Evolutionary conservation across 768 basidiomycete species (phyloP).

Genomic region (Panaeolus cyanescens): DNA sequence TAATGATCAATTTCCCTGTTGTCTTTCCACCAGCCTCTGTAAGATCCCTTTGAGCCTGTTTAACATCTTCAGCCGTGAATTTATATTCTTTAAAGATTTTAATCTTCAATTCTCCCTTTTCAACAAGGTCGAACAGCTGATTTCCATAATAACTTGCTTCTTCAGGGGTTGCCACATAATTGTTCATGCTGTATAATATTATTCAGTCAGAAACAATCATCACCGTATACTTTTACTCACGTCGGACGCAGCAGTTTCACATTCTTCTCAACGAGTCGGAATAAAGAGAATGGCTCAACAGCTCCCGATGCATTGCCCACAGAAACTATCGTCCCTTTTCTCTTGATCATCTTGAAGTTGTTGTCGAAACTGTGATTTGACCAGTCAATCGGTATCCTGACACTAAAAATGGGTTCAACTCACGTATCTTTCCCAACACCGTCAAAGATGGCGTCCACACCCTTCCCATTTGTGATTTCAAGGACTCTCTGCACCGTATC

Average conservation of each 20-base stretch:
- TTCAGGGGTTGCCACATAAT: constrained; percentile 73
- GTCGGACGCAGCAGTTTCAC: constrained; percentile 76
- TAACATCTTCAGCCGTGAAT: constrained; percentile 80
- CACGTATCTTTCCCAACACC: constrained; percentile 98
- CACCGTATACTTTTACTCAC: constrained; percentile 40
- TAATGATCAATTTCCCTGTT: constrained; percentile 84
- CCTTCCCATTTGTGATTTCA: constrained; percentile 75
- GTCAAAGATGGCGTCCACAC: constrained; percentile 88
- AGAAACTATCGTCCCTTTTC: constrained; percentile 89
- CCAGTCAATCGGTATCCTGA: not conserved
- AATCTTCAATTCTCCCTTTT: constrained; percentile 61
- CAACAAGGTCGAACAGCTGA: constrained; percentile 64
- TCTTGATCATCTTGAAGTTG: constrained; percentile 77
- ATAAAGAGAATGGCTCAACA: constrained; percentile 72
- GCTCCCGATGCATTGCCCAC: constrained; percentile 92
- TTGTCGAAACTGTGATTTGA: constrained; percentile 59
- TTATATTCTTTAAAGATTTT: constrained; percentile 77
- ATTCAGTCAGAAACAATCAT: not conserved
- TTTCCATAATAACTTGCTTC: constrained; percentile 70
- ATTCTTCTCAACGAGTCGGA: constrained; percentile 81
- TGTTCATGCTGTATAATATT: constrained; percentile 50
- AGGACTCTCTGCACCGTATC: constrained; percentile 73
- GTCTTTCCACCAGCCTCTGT: constrained; percentile 65
- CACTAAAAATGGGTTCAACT: constrained; percentile 26
- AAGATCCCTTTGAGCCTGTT: constrained; percentile 78